Percentiles rank a stretch among this genome's conserved stretches.
These are phyloP conservation scores for Karstenula rhodostoma DNA, from an alignment of 2,329 filamentous ascomycete species.

Conservation along the genomic window DNA sequence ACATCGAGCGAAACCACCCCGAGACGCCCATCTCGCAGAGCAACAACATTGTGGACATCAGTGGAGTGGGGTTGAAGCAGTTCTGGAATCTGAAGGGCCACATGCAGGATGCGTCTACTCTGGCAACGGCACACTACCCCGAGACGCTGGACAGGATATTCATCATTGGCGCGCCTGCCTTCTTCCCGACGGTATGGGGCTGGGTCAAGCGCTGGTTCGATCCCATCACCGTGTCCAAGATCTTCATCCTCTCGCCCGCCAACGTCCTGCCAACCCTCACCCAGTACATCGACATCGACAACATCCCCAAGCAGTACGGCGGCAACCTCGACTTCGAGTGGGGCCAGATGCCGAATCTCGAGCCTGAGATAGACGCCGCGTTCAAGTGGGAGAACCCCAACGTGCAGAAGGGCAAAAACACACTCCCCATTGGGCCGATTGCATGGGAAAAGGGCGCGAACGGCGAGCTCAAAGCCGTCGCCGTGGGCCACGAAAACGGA, in stretches of 20 bases:
- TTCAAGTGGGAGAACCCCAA: constrained; percentile 52
- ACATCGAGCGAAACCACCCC: constrained; percentile 75
- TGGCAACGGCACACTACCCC: constrained; percentile 93
- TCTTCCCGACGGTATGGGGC: constrained; percentile 93
- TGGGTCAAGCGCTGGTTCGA: constrained; percentile 95
- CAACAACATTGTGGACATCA: constrained; percentile 95
- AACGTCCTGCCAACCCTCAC: constrained; percentile 81
- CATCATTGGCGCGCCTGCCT: constrained; percentile 87
- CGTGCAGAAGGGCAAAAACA: constrained; percentile 46
- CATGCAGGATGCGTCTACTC: constrained; percentile 89
- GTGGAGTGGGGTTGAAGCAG: constrained; percentile 84
- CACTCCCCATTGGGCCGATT: constrained; percentile 58
- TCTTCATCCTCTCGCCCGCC: constrained; percentile 80
- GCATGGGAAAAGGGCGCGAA: constrained; percentile 54
- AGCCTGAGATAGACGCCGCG: constrained; percentile 58
- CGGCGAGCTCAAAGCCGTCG: constrained; percentile 55
- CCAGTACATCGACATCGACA: constrained; percentile 79
- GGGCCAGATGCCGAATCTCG: constrained; percentile 77
- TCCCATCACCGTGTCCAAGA: constrained; percentile 88
- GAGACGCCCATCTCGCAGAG: constrained; percentile 90
- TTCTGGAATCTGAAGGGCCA: constrained; percentile 95
- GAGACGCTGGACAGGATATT: constrained; percentile 89
- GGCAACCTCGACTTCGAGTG: constrained; percentile 85
- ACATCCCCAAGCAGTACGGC: constrained; percentile 90
- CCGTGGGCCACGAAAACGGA: constrained; percentile 56